These are phyloP conservation scores for Hypoxylon sp. DNA, from an alignment of 2,329 filamentous ascomycete species.

Conservation along the genomic window DNA sequence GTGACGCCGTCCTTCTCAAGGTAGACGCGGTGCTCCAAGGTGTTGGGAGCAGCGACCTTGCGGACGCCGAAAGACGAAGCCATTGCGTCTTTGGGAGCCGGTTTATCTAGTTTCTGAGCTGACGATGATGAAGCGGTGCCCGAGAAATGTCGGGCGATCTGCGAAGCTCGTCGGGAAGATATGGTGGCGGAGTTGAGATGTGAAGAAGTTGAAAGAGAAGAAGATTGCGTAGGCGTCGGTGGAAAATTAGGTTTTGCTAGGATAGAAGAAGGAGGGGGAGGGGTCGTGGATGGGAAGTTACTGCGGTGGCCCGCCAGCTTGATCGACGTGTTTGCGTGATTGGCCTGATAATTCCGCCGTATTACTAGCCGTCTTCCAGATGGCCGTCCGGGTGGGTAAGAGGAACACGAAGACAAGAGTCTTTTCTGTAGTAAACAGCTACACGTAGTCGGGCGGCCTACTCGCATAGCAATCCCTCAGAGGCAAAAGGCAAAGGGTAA, in stretches of 20 bases:
- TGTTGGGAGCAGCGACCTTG: slow-evolving; percentile 90
- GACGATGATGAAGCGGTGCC: slow-evolving; percentile 44
- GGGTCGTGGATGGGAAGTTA: slow-evolving; percentile 40
- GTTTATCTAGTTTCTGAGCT: slow-evolving; percentile 25
- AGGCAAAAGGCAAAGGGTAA: background rate
- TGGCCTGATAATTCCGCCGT: slow-evolving; percentile 37
- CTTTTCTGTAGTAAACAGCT: slow-evolving; percentile 23
- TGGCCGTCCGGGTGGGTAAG: slow-evolving; percentile 20
- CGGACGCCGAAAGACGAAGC: slow-evolving; percentile 75
- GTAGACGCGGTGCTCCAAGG: slow-evolving; percentile 96
- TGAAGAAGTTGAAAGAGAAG: slow-evolving; percentile 7
- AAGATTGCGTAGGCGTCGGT: slow-evolving; percentile 32
- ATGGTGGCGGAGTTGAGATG: slow-evolving; percentile 47
- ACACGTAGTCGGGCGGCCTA: slow-evolving; percentile 31
- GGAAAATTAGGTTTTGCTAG: slow-evolving; percentile 30
- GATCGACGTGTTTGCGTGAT: slow-evolving; percentile 41
- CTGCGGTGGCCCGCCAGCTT: slow-evolving; percentile 41
- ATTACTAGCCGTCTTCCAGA: slow-evolving; percentile 27
- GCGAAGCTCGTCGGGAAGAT: slow-evolving; percentile 59
- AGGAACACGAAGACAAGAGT: slow-evolving; percentile 16
- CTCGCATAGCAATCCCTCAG: slow-evolving; percentile 13
- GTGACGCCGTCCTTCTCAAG: slow-evolving; percentile 96
- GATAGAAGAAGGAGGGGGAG: slow-evolving; percentile 45
- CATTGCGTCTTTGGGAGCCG: slow-evolving; percentile 55
- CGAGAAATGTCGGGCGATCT: slow-evolving; percentile 64